Percentiles rank a stretch among this genome's conserved stretches.
phyloP scores from a whole-genome alignment of 305 asterid genomes.

The Nicotiana rustica region DNA sequence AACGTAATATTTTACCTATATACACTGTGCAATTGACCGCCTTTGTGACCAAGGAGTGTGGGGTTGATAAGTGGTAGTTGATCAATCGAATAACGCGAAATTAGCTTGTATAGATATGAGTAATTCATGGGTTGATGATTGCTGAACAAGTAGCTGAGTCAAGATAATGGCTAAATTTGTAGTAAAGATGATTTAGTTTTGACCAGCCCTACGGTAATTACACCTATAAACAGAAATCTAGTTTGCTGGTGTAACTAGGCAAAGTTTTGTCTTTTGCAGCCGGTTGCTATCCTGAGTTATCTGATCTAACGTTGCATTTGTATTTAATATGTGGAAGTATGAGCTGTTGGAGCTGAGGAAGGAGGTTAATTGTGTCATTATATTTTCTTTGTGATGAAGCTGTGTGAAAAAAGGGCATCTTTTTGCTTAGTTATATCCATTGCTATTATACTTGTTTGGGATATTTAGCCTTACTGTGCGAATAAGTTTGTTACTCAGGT shows the following conservation, averaged over 20 bases:
- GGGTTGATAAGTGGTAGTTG: not conserved
- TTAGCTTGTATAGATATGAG: not conserved
- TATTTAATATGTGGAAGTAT: not conserved
- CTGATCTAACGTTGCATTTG: not conserved
- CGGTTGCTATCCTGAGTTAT: not conserved
- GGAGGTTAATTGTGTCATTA: not conserved
- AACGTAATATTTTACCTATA: too few relatives aligned
- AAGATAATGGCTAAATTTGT: not conserved
- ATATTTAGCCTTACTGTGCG: not conserved
- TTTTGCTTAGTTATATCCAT: not conserved
- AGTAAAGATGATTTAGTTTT: not conserved
- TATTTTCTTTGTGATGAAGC: not conserved
- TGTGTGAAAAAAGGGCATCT: not conserved
- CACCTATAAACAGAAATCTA: not conserved
- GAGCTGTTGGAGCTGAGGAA: not conserved
- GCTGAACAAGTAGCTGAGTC: not conserved
- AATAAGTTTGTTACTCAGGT: not conserved
- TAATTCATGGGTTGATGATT: not conserved
- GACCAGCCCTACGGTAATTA: not conserved
- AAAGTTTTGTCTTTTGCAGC: not conserved
- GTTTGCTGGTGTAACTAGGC: not conserved
- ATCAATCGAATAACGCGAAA: not conserved
- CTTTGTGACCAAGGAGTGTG: too few relatives aligned
- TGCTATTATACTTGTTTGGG: not conserved
- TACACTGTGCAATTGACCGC: too few relatives aligned